Percentiles rank a stretch among this genome's conserved stretches.
phyloP scores from a whole-genome alignment of 1,284 basidiomycete genomes.

The Irpex lacteus region DNA sequence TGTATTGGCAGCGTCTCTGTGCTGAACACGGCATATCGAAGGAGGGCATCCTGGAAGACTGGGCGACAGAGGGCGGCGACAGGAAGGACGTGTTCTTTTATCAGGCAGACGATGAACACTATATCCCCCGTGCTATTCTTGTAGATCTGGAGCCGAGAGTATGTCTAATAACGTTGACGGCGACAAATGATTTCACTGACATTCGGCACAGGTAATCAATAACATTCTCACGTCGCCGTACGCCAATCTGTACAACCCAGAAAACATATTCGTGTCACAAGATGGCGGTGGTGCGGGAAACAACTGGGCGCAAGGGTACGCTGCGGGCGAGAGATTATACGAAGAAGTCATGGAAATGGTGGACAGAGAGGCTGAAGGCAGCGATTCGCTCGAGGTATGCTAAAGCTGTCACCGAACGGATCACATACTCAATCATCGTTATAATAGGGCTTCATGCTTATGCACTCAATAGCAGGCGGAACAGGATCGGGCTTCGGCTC shows the following conservation, averaged over 20 bases:
- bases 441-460: slow-evolving; percentile 92
- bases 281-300: slow-evolving; percentile 98
- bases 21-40: slow-evolving; percentile 95
- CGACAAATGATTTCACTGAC: too few species aligned
- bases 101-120: slow-evolving; percentile 99
- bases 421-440: neutral
- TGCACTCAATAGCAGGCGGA: slow-evolving; percentile 98
- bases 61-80: slow-evolving; percentile 92
- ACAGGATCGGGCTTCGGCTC: slow-evolving; percentile 98
- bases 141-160: slow-evolving; percentile 98
- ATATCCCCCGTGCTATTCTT: slow-evolving; percentile 95
- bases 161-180: slow-evolving; percentile 25
- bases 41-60: slow-evolving; percentile 91
- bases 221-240: slow-evolving; percentile 92
- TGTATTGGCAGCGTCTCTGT: slow-evolving; percentile 95
- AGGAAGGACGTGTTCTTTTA: slow-evolving; percentile 99
- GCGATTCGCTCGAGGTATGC: slow-evolving; percentile 91
- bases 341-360: slow-evolving; percentile 99
- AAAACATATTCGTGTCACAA: slow-evolving; percentile 95
- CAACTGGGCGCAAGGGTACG: slow-evolving; percentile 97
- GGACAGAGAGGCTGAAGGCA: slow-evolving; percentile 97
- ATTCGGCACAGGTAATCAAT: slow-evolving; percentile 80
- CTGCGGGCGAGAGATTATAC: slow-evolving; percentile 87
- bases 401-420: neutral
- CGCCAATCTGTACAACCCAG: slow-evolving; percentile 95